Base-by-base conservation (phyloP, 2,329 filamentous ascomycete species). In the Cladosporium sp. region DNA sequence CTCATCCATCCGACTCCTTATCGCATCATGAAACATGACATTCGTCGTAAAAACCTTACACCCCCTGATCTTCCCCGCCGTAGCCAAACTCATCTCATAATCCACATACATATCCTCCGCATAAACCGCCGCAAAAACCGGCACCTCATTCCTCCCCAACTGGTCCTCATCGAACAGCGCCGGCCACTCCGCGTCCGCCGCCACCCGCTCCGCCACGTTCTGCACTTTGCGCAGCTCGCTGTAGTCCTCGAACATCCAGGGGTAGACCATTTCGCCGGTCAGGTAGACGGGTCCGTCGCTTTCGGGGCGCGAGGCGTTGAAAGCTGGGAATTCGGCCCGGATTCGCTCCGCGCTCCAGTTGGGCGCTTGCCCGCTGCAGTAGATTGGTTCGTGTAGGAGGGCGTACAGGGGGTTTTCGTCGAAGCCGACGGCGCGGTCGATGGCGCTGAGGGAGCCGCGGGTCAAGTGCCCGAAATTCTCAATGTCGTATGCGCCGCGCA, bases 91-190 rank as follows among this genome's bases (percentile, higher is more conserved):
- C 49, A 90, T 72, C 6, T 81, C 80, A 58, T 80, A 86, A 62
- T 94, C 86, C 25, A 97, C 91, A 62, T 94, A 96, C 87, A 96
- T 93, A 64, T 95, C 90, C 55, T 95, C 85, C 4, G 88, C 67
- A 59, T 86, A 97, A 2, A 82, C 85, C 1, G 87, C 88, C 1
- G 90, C 86, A 62, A 93, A 96, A 0, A 95, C 82, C 0, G 92
- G 91, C 0, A 96, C 88, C 52, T 83, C 76, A 61, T 96, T 96
- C 59, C 77, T 79, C 15, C 76, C 78, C 41, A 96, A 74, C 67
- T 87, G 84, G 47, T 80, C 78, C 54, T 81, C 73, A 61, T 95
- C 81, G 65, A 95, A 96, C 4, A 96, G 74, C 0, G 74, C 70
- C 2, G 84, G 79, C 91, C 92, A 96, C 54, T 84, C 78, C 4